These are phyloP conservation scores for Mycena floridula DNA, from an alignment of 768 basidiomycete genomes.

Conservation along the genomic window DNA sequence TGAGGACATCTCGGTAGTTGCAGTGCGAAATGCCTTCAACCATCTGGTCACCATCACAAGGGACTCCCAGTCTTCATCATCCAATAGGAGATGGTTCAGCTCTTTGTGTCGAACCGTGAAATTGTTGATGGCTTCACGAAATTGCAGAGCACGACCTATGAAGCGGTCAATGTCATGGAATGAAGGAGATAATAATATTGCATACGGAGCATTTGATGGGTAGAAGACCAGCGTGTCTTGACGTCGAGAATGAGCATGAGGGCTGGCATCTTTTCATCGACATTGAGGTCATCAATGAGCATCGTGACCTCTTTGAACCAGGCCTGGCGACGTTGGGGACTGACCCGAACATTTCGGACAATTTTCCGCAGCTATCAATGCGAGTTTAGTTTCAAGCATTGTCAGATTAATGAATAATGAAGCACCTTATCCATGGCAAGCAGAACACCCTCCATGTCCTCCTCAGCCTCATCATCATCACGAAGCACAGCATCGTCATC, in stretches of 20 bases:
- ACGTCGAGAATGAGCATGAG: constrained; percentile 7
- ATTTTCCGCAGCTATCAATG: constrained; percentile 21
- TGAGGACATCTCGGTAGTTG: constrained; percentile 1
- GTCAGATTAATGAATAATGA: not conserved
- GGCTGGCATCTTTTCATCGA: not conserved
- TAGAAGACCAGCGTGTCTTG: constrained; percentile 18
- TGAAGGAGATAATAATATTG: not conserved
- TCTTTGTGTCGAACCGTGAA: not conserved
- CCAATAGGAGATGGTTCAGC: not conserved
- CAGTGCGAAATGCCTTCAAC: not conserved
- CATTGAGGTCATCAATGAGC: no score
- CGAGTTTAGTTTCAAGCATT: not conserved
- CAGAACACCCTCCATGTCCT: no score
- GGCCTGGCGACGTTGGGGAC: constrained; percentile 15
- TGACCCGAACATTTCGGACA: constrained; percentile 13
- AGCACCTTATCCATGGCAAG: not conserved
- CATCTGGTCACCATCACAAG: not conserved
- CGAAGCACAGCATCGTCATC: no score
- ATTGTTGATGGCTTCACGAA: not conserved
- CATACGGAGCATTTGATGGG: not conserved
- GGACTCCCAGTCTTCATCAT: not conserved
- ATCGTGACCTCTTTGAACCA: constrained; percentile 14
- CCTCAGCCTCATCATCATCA: not conserved
- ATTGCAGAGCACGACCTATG: not conserved
- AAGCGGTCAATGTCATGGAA: no score